Percentiles rank a stretch among this genome's conserved stretches.
Conservation (phyloP, 2,329 filamentous ascomycete genomes). For the Ophiostoma triangulosporum region DNA sequence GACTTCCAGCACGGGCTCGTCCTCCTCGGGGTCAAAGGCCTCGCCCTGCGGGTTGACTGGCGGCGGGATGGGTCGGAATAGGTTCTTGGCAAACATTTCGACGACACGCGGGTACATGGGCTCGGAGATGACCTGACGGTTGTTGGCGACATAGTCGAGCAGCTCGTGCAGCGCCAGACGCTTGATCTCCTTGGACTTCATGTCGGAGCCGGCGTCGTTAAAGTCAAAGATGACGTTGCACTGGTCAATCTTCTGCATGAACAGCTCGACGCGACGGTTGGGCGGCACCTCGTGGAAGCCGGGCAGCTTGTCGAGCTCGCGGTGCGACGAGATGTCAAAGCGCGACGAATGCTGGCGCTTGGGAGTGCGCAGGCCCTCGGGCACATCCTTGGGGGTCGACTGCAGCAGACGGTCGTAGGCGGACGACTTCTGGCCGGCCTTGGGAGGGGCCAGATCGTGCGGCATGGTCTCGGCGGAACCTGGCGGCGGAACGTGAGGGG, state of each 20-base stretch:
- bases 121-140: conserved; percentile 94
- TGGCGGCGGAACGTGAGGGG: conserved; percentile 82
- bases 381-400: conserved; percentile 89
- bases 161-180: conserved; percentile 88
- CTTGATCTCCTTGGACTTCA: conserved; percentile 99
- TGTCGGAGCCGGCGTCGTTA: conserved; percentile 93
- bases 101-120: conserved; percentile 98
- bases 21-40: conserved; percentile 95
- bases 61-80: conserved; percentile 92
- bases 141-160: conserved; percentile 96
- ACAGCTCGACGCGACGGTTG: conserved; percentile 86
- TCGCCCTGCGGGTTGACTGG: conserved; percentile 97
- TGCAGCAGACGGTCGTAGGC: conserved; percentile 86
- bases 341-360: conserved; percentile 84
- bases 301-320: conserved; percentile 91
- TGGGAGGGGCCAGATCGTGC: conserved; percentile 86
- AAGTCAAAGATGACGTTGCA: conserved; percentile 99
- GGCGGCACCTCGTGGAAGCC: conserved; percentile 97
- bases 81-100: conserved; percentile 98
- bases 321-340: conserved; percentile 93
- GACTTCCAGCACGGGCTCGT: conserved; percentile 93
- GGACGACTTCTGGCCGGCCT: conserved; percentile 77
- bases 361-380: conserved; percentile 86
- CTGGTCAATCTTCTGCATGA: conserved; percentile 99
- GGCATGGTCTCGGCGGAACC: conserved; percentile 96